A percentile compares a stretch with the other conserved stretches of the same genome.
These are phyloP conservation scores for Claviceps purpurea DNA, from an alignment of 2,329 filamentous ascomycete species.

Conservation along the genomic window DNA sequence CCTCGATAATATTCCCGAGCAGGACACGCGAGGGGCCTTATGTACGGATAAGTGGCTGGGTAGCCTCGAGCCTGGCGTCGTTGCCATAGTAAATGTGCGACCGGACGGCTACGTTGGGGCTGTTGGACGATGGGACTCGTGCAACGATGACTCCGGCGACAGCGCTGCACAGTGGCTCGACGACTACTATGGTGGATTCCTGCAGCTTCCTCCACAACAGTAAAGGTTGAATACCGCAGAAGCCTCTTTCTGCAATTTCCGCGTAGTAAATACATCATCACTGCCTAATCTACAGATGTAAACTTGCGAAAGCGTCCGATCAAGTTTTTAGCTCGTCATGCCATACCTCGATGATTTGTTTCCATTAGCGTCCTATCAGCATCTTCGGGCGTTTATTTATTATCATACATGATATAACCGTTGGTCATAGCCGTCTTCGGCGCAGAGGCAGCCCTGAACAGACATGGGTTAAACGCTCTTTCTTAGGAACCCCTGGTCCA, in stretches of 20 bases:
- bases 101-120: conserved; percentile 64
- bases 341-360: neutral
- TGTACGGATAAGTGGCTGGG: conserved; percentile 61
- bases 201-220: conserved; percentile 31
- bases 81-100: conserved; percentile 53
- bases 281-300: neutral
- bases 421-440: no score
- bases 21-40: conserved; percentile 34
- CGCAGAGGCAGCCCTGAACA: no score
- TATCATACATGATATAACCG: neutral
- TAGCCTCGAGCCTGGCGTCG: conserved; percentile 38
- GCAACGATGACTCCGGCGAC: conserved; percentile 34
- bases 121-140: conserved; percentile 40
- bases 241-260: neutral
- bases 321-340: neutral
- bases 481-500: no score
- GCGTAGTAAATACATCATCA: neutral
- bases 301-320: neutral
- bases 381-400: neutral
- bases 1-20: conserved; percentile 49
- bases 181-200: conserved; percentile 39
- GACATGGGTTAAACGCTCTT: no score
- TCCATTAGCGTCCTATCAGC: neutral
- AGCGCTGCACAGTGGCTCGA: conserved; percentile 42
- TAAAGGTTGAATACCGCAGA: no score